Conservation (phyloP, 768 basidiomycete species). For the Dacryopinax primogenitus region DNA sequence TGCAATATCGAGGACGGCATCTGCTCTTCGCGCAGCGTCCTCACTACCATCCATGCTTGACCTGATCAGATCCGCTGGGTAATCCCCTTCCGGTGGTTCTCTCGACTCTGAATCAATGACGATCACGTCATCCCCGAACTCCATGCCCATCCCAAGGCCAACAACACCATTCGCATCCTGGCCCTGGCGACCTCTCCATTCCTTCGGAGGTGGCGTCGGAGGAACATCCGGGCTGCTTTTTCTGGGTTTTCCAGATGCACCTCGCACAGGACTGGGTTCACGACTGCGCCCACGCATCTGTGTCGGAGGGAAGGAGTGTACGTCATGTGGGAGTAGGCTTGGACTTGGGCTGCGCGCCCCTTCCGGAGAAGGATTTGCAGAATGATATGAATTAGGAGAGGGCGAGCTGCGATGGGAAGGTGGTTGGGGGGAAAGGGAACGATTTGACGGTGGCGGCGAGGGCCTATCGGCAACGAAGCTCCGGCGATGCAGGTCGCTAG, state of each 20-base stretch:
- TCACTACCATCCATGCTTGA: neutral
- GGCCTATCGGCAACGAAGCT: neutral
- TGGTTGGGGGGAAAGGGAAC: neutral
- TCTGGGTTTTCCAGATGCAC: neutral
- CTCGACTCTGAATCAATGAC: neutral
- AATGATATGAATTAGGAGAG: neutral
- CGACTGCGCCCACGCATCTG: neutral
- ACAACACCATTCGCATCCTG: neutral
- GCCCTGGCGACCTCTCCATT: neutral
- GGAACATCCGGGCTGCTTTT: neutral
- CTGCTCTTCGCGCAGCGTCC: neutral
- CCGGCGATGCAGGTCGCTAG: neutral
- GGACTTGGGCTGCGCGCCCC: neutral
- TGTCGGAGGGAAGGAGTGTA: neutral
- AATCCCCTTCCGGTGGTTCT: neutral
- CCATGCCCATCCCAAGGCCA: neutral
- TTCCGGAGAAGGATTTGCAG: neutral
- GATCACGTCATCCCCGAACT: neutral
- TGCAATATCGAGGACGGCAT: neutral
- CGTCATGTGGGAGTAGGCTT: neutral
- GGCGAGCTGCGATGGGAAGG: neutral
- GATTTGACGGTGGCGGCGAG: neutral
- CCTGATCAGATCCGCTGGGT: neutral
- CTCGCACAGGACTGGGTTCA: neutral
- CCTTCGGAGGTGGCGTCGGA: neutral